phyloP scores from a whole-genome alignment of 441 rosid genomes.

The Populus hybrid region DNA sequence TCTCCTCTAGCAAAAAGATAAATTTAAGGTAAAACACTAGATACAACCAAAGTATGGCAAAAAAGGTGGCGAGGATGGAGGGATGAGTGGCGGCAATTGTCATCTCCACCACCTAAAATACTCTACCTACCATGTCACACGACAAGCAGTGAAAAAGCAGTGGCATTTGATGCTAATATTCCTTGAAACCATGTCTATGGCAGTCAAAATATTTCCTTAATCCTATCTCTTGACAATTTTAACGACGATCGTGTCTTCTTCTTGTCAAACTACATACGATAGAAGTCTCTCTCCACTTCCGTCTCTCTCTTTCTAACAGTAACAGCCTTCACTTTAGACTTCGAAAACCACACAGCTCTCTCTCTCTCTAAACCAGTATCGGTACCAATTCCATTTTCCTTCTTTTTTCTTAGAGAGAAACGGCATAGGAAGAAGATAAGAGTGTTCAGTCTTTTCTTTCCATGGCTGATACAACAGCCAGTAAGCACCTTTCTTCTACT shows the following conservation, averaged over 20 bases:
- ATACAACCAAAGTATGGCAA: neutral
- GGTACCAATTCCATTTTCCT: neutral
- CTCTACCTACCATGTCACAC: neutral
- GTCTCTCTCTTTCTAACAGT: slow-evolving; percentile 3
- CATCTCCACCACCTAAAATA: neutral
- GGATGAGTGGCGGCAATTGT: neutral
- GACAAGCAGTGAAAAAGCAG: neutral
- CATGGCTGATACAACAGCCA: slow-evolving; percentile 49
- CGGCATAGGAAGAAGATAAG: neutral
- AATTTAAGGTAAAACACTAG: neutral
- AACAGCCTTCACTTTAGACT: neutral
- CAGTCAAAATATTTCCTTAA: too few species aligned
- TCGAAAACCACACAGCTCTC: neutral
- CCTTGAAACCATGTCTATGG: neutral
- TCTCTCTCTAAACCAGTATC: too few species aligned
- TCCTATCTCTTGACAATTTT: neutral
- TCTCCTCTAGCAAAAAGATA: too few species aligned
- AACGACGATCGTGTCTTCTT: neutral
- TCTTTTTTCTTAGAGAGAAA: neutral
- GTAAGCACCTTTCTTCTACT: slow-evolving; percentile 41
- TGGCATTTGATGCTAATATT: neutral
- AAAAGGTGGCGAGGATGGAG: neutral
- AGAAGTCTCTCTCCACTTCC: neutral
- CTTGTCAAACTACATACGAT: neutral
- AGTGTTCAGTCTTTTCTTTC: neutral